Conservation (phyloP, 2,329 filamentous ascomycete genomes). For the Periglandula ipomoeae region DNA sequence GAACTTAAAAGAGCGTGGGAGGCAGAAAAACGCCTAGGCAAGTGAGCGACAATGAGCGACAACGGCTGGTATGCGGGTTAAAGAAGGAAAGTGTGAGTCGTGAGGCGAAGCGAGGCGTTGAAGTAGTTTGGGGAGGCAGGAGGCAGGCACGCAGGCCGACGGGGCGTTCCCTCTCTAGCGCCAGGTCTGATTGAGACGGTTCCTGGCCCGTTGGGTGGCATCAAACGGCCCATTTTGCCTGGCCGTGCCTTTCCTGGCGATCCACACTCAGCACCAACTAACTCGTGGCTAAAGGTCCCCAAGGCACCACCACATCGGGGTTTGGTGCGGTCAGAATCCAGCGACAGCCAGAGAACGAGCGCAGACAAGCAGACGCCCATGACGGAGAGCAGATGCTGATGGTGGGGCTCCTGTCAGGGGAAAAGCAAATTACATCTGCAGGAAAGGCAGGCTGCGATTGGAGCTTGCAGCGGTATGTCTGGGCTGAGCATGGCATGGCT, state of each 20-base stretch:
- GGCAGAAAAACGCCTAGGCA: conserved; percentile 16
- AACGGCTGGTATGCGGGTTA: conserved; percentile 15
- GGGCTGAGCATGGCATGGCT: conserved; percentile 1
- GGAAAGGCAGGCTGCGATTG: conserved; percentile 6
- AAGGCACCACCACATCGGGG: no score
- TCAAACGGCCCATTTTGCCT: not conserved
- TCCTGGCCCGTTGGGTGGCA: no score
- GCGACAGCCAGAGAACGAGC: no score
- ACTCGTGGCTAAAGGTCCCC: no score
- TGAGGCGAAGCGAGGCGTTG: conserved; percentile 7
- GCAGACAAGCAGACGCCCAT: no score
- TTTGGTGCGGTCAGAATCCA: no score
- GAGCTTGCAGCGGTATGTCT: conserved; percentile 2
- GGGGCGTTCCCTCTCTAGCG: conserved; percentile 1
- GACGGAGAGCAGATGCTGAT: no score
- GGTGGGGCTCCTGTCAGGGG: conserved; percentile 5
- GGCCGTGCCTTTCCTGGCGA: no score
- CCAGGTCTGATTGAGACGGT: not conserved
- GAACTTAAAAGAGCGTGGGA: conserved; percentile 22
- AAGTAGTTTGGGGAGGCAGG: conserved; percentile 1
- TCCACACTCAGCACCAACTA: no score
- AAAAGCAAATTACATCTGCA: conserved; percentile 11
- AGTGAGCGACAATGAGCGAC: conserved; percentile 15
- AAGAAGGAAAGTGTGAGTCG: conserved; percentile 4
- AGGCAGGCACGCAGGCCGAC: not conserved